Evolutionary conservation across 495 filamentous ascomycete genomes (phyloP).

Genomic region (Lichina pygmaea): DNA sequence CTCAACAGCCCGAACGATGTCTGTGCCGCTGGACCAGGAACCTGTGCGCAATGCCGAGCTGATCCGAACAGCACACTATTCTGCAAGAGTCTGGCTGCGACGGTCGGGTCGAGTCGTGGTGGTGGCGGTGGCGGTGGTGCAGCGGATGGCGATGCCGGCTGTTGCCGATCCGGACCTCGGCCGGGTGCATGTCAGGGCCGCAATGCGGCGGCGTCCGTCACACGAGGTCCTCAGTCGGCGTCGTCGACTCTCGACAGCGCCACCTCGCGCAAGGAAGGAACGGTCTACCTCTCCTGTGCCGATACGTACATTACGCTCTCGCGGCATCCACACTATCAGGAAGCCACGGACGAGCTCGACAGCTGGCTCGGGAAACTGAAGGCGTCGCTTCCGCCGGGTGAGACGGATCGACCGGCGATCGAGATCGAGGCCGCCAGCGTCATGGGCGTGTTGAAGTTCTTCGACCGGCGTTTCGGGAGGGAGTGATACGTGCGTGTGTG

Average conservation of each 20-base stretch:
- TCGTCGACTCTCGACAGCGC: not conserved
- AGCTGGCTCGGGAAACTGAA: slow-evolving; percentile 51
- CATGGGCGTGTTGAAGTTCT: slow-evolving; percentile 59
- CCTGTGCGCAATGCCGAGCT: slow-evolving; percentile 50
- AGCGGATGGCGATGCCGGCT: slow-evolving; percentile 9
- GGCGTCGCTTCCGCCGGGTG: slow-evolving; percentile 14
- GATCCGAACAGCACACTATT: slow-evolving; percentile 64
- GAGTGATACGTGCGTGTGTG: not conserved
- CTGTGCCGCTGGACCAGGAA: slow-evolving; percentile 48
- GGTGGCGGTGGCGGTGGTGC: too few species aligned
- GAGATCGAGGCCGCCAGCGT: slow-evolving; percentile 72
- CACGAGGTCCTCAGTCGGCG: too few species aligned
- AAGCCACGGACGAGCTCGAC: slow-evolving; percentile 45
- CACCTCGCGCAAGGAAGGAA: slow-evolving; percentile 1
- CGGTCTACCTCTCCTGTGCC: slow-evolving; percentile 28
- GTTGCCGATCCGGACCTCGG: too few species aligned
- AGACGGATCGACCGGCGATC: slow-evolving; percentile 17
- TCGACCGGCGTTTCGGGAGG: slow-evolving; percentile 51
- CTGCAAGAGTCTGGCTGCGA: slow-evolving; percentile 53
- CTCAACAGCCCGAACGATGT: slow-evolving; percentile 10
- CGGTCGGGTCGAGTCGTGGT: slow-evolving; percentile 6
- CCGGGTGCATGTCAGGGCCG: slow-evolving; percentile 17
- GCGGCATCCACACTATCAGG: slow-evolving; percentile 52
- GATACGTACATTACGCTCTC: slow-evolving; percentile 64
- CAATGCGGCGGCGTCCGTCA: slow-evolving; percentile 11